Evolutionary conservation across 2,329 filamentous ascomycete species (phyloP).

Genomic region (Fusarium anguioides): DNA sequence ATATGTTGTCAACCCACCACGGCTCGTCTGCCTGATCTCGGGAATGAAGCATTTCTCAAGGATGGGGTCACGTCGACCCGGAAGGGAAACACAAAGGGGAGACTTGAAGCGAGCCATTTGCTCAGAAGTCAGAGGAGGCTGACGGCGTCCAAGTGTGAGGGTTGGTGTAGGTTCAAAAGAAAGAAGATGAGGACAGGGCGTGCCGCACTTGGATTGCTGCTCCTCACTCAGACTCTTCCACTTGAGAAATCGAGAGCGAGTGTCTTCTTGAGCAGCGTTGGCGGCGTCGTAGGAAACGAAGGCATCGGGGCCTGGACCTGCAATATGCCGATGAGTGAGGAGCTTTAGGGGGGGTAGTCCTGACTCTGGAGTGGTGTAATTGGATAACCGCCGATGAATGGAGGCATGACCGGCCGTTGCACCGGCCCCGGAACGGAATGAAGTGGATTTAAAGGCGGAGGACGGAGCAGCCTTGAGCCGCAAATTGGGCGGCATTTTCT

Average conservation of each 20-base stretch:
- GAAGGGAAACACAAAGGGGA: slow-evolving; percentile 51
- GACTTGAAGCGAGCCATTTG: slow-evolving; percentile 60
- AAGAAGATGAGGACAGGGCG: slow-evolving; percentile 77
- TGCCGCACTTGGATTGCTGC: slow-evolving; percentile 24
- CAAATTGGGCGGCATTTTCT: slow-evolving; percentile 19
- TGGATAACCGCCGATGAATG: slow-evolving; percentile 20
- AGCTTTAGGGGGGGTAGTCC: slow-evolving; percentile 37
- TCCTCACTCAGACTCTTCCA: slow-evolving; percentile 48
- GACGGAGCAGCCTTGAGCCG: slow-evolving; percentile 14
- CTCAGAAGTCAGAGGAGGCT: slow-evolving; percentile 61
- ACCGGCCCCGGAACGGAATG: slow-evolving; percentile 18
- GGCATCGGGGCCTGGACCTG: slow-evolving; percentile 26
- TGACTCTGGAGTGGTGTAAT: not conserved
- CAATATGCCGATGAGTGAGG: slow-evolving; percentile 49
- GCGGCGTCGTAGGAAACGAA: slow-evolving; percentile 50
- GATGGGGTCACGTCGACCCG: slow-evolving; percentile 45
- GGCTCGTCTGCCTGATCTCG: slow-evolving; percentile 75
- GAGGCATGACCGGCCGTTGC: not conserved
- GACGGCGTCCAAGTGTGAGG: slow-evolving; percentile 90
- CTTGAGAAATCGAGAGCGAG: slow-evolving; percentile 50
- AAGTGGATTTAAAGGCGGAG: slow-evolving; percentile 28
- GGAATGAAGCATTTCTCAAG: slow-evolving; percentile 56
- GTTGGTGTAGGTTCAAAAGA: slow-evolving; percentile 86
- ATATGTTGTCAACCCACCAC: slow-evolving; percentile 93
- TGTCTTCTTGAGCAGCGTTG: slow-evolving; percentile 48